Evolutionary conservation across 768 basidiomycete genomes (phyloP), one percentile per base, ranked within the genome.

Genomic region (Terana coerulea): DNA sequence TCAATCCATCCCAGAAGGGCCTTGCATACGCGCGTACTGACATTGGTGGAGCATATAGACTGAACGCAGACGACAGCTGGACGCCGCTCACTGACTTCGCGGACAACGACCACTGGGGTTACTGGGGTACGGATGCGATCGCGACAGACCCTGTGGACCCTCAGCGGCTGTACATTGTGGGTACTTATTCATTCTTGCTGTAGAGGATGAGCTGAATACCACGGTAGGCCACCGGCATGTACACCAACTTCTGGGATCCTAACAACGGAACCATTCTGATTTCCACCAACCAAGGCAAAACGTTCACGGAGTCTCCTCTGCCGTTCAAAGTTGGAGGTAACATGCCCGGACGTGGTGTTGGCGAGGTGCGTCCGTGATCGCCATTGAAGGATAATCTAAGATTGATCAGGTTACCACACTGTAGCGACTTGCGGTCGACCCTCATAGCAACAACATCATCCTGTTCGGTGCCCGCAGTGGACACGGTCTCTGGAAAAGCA

Each of bases 281-380:
- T 31, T 85, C 83, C 19, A 75, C 71, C 6, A 76, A 86, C 59
- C 70, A 73, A 50, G 83, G 84, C 10, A 61, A 71, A n/a, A 79
- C 79, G 0, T 86, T 75, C 60, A 77, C 73, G 1, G 56, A 73
- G 2, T 76, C 79, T 5, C 57, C 63, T 6, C 65, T 86, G 0
- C 77, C 83, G 0, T 84, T 85, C 74, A 86, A 86, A 56, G 76
- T 83, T 28, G 82, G 83, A 28, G 82, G 82, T 7, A 83, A 84
- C 61, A 83, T 82, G 82, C 83, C 82, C 29, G 83, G 82, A 44
- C 79, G 83, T 61, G 84, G 81, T 60, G 76, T 83, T 75, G 76
- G 79, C 61, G 79, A 80, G 69, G 78, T 77, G 59, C 39, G 3
- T 17, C 37, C 42, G 14, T 52, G 15, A 49, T 7, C 40, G 11